Conservation (phyloP, 208 protist species). For the Leishmania gerbilli region DNA sequence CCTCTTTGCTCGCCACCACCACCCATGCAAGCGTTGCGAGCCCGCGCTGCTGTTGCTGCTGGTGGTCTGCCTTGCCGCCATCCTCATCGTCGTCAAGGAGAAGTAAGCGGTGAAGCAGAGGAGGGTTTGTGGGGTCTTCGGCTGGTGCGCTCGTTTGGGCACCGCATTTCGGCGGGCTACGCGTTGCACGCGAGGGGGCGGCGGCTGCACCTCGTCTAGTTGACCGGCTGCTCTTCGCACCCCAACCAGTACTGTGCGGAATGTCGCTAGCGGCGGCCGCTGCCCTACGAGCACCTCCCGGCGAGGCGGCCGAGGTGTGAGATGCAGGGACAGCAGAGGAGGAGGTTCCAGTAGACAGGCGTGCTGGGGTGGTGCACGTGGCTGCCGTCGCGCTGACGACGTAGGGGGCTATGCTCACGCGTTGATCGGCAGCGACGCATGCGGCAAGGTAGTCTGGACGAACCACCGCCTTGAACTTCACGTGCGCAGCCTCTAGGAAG, state of each 20-base stretch:
- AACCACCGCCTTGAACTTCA: conserved; percentile 47
- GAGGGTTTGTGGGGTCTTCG: background rate
- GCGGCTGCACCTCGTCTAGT: background rate
- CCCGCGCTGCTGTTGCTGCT: background rate
- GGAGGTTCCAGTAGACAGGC: background rate
- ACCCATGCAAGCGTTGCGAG: background rate
- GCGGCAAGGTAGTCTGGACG: conserved; percentile 49
- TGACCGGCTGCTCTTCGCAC: background rate
- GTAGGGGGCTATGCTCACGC: conserved; percentile 31
- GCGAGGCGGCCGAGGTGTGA: background rate
- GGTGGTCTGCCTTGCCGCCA: background rate
- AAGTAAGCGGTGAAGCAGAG: background rate
- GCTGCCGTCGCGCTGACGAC: background rate
- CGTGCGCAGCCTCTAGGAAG: conserved; percentile 27
- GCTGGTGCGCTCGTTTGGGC: background rate
- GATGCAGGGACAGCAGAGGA: background rate
- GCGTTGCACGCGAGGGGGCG: background rate
- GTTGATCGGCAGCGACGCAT: conserved; percentile 30
- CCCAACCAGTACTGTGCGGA: background rate
- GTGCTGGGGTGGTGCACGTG: background rate
- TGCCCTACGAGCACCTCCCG: background rate
- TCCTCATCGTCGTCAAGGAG: conserved; percentile 4
- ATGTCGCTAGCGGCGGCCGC: background rate
- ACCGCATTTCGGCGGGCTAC: background rate
- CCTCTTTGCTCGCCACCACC: background rate